Evolutionary conservation across 352 stramenopile species (phyloP), one percentile per base, ranked within the genome.

Genomic region (Phytophthora niederhauseri): DNA sequence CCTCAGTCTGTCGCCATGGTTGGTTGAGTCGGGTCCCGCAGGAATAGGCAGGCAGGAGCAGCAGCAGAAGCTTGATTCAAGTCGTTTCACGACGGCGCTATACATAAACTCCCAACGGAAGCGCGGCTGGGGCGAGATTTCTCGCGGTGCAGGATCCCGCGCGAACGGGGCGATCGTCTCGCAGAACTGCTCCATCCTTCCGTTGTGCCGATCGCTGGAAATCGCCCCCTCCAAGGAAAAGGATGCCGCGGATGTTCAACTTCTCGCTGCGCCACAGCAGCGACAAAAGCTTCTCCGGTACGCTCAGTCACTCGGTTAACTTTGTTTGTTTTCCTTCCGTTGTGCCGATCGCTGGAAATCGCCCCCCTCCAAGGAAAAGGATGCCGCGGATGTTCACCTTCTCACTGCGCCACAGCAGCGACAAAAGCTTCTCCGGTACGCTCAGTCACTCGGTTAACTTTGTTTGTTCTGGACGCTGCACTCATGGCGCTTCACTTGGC

Each of bases 281-380:
- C 38, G 77, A 84, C 59, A 84, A 85, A 75, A 70, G 70, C 45
- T 70, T 81, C 26, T 73, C 75, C 19, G 77, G 79, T 87, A 61
- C 24, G 68, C 55, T 17, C 12, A 26, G 19, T 46, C 22, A 2
- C 19, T 36, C 11, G 14, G 11, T 17, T 50, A 14, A 48, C 41
- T 30, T 8, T 8, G 26, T 30, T 30, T 30, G n/a, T 38, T 17
- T n/a, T 43, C 36, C 15, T 61, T 56, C 52, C 34, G 57, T 68
- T 64, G 61, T 48, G 24, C 26, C 19, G 38, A 66, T 48, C 48
- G 43, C 49, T 36, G 15, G 49, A 34, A 55, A 34, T 55, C 49
- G 49, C 11, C 36, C 12, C 34, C 14, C n/a, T n/a, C 36, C 30
- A 36, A 36, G 30, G 30, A 36, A 36, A 5, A 66, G 53, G 24